Evolutionary conservation across 345 rosid species (phyloP), one percentile per base, ranked within the genome.

Genomic region (Syzygium aqueum): DNA sequence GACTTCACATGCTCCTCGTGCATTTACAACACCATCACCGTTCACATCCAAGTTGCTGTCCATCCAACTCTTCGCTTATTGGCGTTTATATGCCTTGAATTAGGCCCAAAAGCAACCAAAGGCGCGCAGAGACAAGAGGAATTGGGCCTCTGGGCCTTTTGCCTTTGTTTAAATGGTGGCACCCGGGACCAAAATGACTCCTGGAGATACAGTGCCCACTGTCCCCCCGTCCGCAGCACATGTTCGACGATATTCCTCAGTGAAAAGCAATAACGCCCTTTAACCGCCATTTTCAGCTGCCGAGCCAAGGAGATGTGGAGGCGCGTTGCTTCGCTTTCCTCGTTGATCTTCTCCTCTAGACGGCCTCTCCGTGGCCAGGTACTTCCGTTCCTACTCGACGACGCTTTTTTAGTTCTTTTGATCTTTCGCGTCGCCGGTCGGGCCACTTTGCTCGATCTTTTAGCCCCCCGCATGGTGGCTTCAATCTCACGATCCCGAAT

Each of bases 241-340:
- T 40, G 93, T 89, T 88, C 91, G 94, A 91, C 92, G 57, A 67
- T 86, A 92, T 92, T 91, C 77, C 88, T 78, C 88, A 77, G 37
- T 84, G 89, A 85, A 88, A 86, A 86, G 84, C 49, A 84, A 59
- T 37, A 59, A 51, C 87, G 27, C 83, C 83, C 80, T 73, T 37
- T 37, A 73, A 73, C 82, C 82, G 82, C 82, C 82, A 73, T 21
- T 73, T 73, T 37, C 82, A 73, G 49, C 49, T 73, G 82, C 82
- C 82, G 5, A 73, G 49, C 49, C 40, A 22, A 65, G 84, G 87
- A 91, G 86, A 94, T 97, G 98, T 95, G 95, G 98, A 95, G 95
- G 94, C 95, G 98, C 92, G 92, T 93, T 85, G 90, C 93, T 89
- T 91, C 91, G 84, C 94, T 96, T 89, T 93, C 95, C 90, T 92